These are phyloP conservation scores for Schoenoplectus tabernaemontani DNA, from an alignment of 202 grass and related monocot species.

Conservation along the genomic window DNA sequence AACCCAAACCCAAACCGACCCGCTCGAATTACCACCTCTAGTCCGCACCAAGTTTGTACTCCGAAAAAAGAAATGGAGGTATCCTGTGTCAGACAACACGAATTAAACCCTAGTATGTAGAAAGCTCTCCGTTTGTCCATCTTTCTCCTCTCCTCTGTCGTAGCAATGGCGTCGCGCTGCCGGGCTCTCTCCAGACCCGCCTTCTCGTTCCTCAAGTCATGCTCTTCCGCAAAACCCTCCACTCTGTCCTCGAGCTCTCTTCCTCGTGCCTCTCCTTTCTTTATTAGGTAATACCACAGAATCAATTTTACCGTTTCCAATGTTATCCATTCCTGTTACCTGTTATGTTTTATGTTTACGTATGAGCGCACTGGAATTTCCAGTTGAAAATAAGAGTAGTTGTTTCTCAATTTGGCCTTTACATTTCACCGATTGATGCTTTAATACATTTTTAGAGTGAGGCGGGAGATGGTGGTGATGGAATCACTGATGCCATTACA, in stretches of 20 bases:
- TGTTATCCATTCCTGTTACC: background rate
- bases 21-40: background rate
- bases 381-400: background rate
- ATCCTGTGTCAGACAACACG: background rate
- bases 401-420: background rate
- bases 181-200: constrained; percentile 45
- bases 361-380: background rate
- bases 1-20: too few species aligned
- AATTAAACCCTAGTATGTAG: constrained; percentile 11
- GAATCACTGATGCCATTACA: constrained; percentile 72
- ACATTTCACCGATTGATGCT: background rate
- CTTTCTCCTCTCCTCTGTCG: background rate
- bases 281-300: constrained; percentile 27
- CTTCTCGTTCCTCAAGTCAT: constrained; percentile 28
- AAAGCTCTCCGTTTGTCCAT: constrained; percentile 3
- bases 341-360: background rate
- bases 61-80: constrained; percentile 2
- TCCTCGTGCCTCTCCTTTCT: constrained; percentile 20
- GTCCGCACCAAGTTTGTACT: too few species aligned
- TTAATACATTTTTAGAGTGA: too few species aligned
- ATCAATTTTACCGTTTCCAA: background rate
- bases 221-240: constrained; percentile 16
- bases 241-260: constrained; percentile 26
- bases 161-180: constrained; percentile 51
- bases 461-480: constrained; percentile 30